Base-by-base conservation (phyloP, 1,284 basidiomycete genomes). In the Melampsora americana region DNA sequence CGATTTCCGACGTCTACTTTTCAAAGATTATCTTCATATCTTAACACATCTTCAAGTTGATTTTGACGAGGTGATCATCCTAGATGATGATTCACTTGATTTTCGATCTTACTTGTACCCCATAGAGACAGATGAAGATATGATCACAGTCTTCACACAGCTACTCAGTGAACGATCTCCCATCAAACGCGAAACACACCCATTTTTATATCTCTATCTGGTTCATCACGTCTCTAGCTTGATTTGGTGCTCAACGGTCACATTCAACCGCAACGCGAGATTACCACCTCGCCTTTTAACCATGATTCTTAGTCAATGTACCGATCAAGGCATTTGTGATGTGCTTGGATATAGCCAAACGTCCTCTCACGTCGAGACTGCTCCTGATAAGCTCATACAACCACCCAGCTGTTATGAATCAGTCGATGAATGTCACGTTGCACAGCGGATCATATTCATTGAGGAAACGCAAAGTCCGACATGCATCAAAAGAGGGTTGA, bases 181-280 rank as follows among this genome's bases (percentile, higher is more conserved):
- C 30, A 66, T 74, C 14, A 59, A 67, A 39, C n/a, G 18, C 26
- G 11, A 12, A 1, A 44, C 53, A 11, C 65, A 67, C 16, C 53
- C 72, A n/a, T 74, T 74, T 28, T 42, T 74, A 11, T 67, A 60
- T 20, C 30, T 59, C 26, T 74, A 74, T 56, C 46, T 74, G 26
- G n/a, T 74, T 23, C 72, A 74, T 30, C 72, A 74, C 28, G 35
- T 74, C 28, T 44, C 72, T 5, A 67, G n/a, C n/a, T 12, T 56
- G 26, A 56, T 56, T 1, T 56, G 53, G 53, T n/a, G 53, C 26
- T 56, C 53, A 14, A 56, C 26, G n/a, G 6, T 23, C 11, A 56
- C 26, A 28, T 6, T 56, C 1, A 6, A n/a, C n/a, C 53, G n/a
- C 20, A 11, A 56, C 11, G 11, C 18, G 9, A 56, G n/a, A 3